These are phyloP conservation scores for Laguncularia racemosa DNA, from an alignment of 345 rosid genomes.

Conservation along the genomic window DNA sequence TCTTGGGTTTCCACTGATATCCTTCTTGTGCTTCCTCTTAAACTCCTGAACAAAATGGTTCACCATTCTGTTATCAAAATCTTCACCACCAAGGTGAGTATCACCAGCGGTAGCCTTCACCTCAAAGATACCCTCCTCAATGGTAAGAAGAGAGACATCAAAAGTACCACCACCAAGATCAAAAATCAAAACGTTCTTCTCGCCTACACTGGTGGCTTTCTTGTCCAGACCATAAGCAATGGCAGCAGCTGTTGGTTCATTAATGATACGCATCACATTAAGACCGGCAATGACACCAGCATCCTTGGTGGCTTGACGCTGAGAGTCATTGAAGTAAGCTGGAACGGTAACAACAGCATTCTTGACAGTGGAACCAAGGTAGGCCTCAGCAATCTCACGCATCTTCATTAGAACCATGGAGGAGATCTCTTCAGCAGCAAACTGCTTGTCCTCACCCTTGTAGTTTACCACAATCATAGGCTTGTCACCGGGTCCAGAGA, in stretches of 20 bases:
- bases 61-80: conserved; percentile 66
- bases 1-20: conserved; percentile 63
- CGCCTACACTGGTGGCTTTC: conserved; percentile 69
- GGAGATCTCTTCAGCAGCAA: conserved; percentile 64
- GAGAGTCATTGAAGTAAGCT: conserved; percentile 74
- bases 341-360: conserved; percentile 76
- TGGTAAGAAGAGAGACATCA: conserved; percentile 76
- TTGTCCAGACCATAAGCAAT: conserved; percentile 79
- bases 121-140: conserved; percentile 73
- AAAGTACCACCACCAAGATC: conserved; percentile 82
- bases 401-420: conserved; percentile 73
- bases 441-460: conserved; percentile 61
- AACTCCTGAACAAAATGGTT: conserved; percentile 69
- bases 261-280: conserved; percentile 65
- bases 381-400: conserved; percentile 80
- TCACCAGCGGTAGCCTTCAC: conserved; percentile 74
- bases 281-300: conserved; percentile 73
- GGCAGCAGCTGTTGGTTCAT: conserved; percentile 78
- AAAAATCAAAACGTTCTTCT: conserved; percentile 68
- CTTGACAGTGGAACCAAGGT: conserved; percentile 51
- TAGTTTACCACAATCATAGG: conserved; percentile 56
- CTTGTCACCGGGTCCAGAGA: conserved; percentile 55
- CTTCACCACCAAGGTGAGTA: conserved; percentile 75
- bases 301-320: conserved; percentile 73
- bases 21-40: conserved; percentile 54